phyloP scores from a whole-genome alignment of 1,139 yeast species.

The Tardiomyces depauwii region DNA sequence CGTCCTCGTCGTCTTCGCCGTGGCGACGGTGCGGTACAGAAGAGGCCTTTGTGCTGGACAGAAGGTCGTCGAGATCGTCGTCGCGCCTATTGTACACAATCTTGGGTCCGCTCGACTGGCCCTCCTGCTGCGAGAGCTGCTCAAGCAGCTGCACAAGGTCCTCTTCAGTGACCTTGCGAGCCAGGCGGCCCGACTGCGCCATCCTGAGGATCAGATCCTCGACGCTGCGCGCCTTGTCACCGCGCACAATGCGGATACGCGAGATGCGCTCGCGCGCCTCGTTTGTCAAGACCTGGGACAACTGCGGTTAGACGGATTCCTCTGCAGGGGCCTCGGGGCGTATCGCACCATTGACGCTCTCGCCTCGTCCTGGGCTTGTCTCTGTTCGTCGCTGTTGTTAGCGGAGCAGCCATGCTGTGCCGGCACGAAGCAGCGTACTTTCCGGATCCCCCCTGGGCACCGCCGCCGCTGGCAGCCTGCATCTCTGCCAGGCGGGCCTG shows the following conservation, averaged over 20 bases:
- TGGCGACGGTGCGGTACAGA: slow-evolving; percentile 10
- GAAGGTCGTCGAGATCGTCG: slow-evolving; percentile 7
- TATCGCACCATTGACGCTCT: slow-evolving; percentile 21
- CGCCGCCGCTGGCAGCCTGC: slow-evolving; percentile 27
- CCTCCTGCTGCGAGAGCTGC: slow-evolving; percentile 72
- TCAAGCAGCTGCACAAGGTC: slow-evolving; percentile 78
- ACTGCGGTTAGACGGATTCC: slow-evolving; percentile 28
- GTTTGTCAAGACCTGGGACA: slow-evolving; percentile 66
- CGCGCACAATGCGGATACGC: slow-evolving; percentile 78
- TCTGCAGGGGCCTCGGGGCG: neutral
- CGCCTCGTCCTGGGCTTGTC: slow-evolving; percentile 22
- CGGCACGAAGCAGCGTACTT: too few species aligned
- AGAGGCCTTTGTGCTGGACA: neutral
- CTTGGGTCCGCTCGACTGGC: slow-evolving; percentile 46
- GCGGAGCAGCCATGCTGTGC: too few species aligned
- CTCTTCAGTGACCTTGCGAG: slow-evolving; percentile 59
- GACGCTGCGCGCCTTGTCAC: slow-evolving; percentile 78
- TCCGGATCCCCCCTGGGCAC: slow-evolving; percentile 10
- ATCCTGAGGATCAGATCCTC: slow-evolving; percentile 67
- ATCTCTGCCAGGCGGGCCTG: slow-evolving; percentile 80
- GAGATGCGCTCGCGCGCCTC: slow-evolving; percentile 82
- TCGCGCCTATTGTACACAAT: slow-evolving; percentile 33
- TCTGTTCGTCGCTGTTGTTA: slow-evolving; percentile 7
- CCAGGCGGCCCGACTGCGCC: slow-evolving; percentile 69
- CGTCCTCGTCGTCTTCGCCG: slow-evolving; percentile 14